These are phyloP conservation scores for Aristolochia californica DNA, from an alignment of 164 flowering plant species.

Conservation along the genomic window DNA sequence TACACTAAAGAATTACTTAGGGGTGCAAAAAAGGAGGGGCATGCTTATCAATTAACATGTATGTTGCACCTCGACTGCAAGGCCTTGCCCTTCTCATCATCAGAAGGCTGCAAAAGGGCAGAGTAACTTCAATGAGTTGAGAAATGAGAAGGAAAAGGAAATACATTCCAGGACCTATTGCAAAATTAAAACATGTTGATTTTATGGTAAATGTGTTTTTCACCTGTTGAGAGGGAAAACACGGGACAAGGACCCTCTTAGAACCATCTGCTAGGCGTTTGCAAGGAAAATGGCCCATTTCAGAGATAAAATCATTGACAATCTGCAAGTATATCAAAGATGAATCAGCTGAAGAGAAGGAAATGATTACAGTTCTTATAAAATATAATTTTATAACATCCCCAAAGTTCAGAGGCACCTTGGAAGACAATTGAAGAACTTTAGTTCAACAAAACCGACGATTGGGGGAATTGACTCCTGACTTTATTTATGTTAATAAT, in stretches of 20 bases:
- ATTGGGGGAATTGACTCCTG: not conserved
- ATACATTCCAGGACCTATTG: not conserved
- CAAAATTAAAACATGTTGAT: not conserved
- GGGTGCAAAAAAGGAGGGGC: no score
- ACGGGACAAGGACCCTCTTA: slow-evolving; percentile 65
- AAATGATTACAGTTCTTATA: not conserved
- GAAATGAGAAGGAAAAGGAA: not conserved
- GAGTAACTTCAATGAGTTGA: not conserved
- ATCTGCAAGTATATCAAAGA: slow-evolving; percentile 29
- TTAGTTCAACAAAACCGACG: not conserved
- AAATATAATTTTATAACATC: no score
- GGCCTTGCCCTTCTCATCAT: slow-evolving; percentile 23
- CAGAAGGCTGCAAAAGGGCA: slow-evolving; percentile 25
- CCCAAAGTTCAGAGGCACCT: not conserved
- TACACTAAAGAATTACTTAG: no score
- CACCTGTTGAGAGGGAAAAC: slow-evolving; percentile 39
- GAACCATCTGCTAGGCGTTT: slow-evolving; percentile 82
- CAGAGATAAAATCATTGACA: slow-evolving; percentile 15
- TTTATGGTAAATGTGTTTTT: not conserved
- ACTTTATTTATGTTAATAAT: not conserved
- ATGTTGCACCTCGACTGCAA: slow-evolving; percentile 32
- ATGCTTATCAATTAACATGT: slow-evolving; percentile 13
- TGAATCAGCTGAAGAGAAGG: not conserved
- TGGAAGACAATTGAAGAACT: not conserved
- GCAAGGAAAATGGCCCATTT: slow-evolving; percentile 30